A percentile compares a stretch with the other conserved stretches of the same genome.
Evolutionary conservation across 768 basidiomycete species (phyloP).

Genomic region (Agaricus sinodeliciosus): DNA sequence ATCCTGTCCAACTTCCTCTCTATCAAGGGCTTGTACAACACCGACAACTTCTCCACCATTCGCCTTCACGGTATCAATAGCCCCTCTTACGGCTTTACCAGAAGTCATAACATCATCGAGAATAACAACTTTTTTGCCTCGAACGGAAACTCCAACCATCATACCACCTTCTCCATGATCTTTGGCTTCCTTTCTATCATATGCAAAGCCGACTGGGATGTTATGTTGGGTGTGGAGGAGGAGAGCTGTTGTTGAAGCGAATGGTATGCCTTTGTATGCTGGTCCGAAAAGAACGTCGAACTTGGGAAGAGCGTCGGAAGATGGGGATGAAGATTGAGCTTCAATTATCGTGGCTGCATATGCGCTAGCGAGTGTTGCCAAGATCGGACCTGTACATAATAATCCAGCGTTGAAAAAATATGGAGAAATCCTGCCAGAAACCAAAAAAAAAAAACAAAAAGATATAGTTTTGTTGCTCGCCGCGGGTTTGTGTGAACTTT

Average conservation of each 20-base stretch:
- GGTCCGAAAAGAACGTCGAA: constrained; percentile 93
- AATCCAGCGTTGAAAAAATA: constrained; percentile 98
- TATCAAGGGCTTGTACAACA: constrained; percentile 80
- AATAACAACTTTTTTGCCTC: constrained; percentile 77
- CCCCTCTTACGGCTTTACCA: constrained; percentile 80
- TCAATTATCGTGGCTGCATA: constrained; percentile 76
- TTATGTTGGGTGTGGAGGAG: constrained; percentile 61
- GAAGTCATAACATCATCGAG: constrained; percentile 97
- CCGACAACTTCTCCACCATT: constrained; percentile 83
- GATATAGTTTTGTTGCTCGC: too few species aligned
- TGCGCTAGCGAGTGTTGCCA: constrained; percentile 69
- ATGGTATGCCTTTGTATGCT: constrained; percentile 95
- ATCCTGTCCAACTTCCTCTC: constrained; percentile 78
- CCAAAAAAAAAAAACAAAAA: too few species aligned
- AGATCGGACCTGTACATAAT: constrained; percentile 76
- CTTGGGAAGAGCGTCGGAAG: constrained; percentile 21
- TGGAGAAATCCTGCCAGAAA: constrained; percentile 62
- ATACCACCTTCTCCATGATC: constrained; percentile 94
- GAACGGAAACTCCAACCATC: constrained; percentile 81
- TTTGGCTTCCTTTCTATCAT: constrained; percentile 94
- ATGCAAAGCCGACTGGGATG: constrained; percentile 71
- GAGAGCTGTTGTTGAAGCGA: constrained; percentile 81
- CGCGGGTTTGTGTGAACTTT: constrained; percentile 4
- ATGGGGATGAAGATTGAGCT: constrained; percentile 28
- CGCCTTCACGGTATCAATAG: constrained; percentile 64